Evolutionary conservation across 2,329 filamentous ascomycete species (phyloP).

Genomic region (Emmonsia crescens): DNA sequence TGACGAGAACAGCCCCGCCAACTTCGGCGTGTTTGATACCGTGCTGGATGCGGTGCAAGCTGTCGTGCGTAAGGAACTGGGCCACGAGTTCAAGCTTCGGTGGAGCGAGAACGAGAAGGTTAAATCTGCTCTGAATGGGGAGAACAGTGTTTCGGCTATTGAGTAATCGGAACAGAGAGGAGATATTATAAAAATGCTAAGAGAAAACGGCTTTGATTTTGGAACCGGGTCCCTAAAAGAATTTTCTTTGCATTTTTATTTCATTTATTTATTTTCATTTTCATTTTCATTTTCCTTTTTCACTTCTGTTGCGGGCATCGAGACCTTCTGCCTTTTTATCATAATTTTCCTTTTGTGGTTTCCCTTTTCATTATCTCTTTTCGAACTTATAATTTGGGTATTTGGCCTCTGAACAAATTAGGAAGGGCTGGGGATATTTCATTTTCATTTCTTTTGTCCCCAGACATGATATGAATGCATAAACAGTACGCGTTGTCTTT

Average conservation of each 20-base stretch:
- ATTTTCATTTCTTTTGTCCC: neutral
- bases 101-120: constrained; percentile 54
- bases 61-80: constrained; percentile 58
- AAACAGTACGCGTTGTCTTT: neutral
- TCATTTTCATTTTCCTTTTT: neutral
- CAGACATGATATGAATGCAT: neutral
- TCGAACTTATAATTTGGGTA: neutral
- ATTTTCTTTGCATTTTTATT: neutral
- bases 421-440: neutral
- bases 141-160: constrained; percentile 41
- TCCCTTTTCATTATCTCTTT: neutral
- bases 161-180: constrained; percentile 13
- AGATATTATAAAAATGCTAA: neutral
- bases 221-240: neutral
- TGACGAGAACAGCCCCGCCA: constrained; percentile 65
- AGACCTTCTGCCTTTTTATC: neutral
- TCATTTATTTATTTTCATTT: no score
- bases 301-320: neutral
- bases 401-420: neutral
- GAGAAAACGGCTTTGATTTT: neutral
- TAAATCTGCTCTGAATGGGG: constrained; percentile 53
- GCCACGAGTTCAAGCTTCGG: constrained; percentile 62
- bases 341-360: neutral
- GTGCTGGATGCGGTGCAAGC: constrained; percentile 61
- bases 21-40: constrained; percentile 64